Evolutionary conservation across 2,329 filamentous ascomycete genomes (phyloP).

Genomic region (Paecilomyces fulvus): DNA sequence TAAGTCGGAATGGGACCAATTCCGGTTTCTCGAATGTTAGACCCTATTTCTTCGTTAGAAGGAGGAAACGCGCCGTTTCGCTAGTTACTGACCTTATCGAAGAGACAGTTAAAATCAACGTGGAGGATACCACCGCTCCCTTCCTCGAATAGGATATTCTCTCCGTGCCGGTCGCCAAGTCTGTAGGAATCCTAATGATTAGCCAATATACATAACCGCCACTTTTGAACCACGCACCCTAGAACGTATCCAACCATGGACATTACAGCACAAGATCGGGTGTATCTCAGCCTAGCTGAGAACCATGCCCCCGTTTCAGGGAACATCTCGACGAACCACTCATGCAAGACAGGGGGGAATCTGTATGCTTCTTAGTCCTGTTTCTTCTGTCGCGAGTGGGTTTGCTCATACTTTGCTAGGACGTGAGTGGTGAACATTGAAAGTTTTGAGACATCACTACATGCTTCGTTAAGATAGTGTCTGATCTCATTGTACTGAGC

Average conservation of each 20-base stretch:
- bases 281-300: constrained; percentile 76
- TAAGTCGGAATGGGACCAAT: constrained; percentile 88
- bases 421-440: constrained; percentile 62
- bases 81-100: constrained; percentile 60
- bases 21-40: constrained; percentile 91
- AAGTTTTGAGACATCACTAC: constrained; percentile 53
- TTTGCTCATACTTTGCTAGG: constrained; percentile 32
- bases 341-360: constrained; percentile 76
- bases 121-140: constrained; percentile 90
- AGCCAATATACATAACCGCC: background rate
- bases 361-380: constrained; percentile 26
- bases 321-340: constrained; percentile 95
- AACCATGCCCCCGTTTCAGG: constrained; percentile 92
- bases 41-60: constrained; percentile 42
- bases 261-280: constrained; percentile 93
- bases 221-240: constrained; percentile 35
- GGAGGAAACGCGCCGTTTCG: constrained; percentile 1
- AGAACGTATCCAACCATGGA: constrained; percentile 98
- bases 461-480: constrained; percentile 55
- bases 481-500: constrained; percentile 59
- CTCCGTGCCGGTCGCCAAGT: constrained; percentile 88
- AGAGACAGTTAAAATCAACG: constrained; percentile 98
- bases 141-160: constrained; percentile 94
- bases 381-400: background rate
- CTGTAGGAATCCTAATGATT: constrained; percentile 25